Conservation (phyloP, 176 grass and related monocot genomes). For the Carex parvula region DNA sequence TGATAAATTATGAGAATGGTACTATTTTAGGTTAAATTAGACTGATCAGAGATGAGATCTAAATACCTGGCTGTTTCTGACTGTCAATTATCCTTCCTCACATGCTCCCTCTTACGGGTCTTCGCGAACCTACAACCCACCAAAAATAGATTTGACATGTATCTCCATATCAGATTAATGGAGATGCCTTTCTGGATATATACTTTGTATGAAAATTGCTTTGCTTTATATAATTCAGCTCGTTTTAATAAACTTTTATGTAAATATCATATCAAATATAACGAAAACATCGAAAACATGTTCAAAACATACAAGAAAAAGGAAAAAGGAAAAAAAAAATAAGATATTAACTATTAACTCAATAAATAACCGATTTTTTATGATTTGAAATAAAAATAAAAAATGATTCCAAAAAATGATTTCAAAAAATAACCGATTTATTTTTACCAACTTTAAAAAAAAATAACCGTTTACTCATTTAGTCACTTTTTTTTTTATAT, state of each 20-base stretch:
- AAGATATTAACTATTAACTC: too few relatives aligned
- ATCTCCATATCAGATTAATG: neutral
- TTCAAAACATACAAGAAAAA: neutral
- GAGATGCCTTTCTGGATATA: neutral
- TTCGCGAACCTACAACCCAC: neutral
- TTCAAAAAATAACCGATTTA: too few relatives aligned
- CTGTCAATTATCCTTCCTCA: constrained; percentile 26
- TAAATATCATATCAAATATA: neutral
- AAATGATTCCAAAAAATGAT: too few relatives aligned
- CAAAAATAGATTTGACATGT: neutral
- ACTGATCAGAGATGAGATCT: constrained; percentile 21
- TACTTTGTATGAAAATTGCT: neutral
- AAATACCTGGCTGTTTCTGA: constrained; percentile 18
- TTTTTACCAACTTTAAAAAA: too few relatives aligned
- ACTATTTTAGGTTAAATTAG: neutral
- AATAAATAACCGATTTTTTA: too few relatives aligned
- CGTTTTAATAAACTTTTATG: neutral
- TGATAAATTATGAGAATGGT: neutral
- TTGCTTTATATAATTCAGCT: too few relatives aligned
- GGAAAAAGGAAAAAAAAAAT: too few relatives aligned
- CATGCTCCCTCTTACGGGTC: constrained; percentile 12
- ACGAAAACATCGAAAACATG: neutral
- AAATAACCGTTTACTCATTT: too few relatives aligned
- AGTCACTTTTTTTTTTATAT: too few relatives aligned
- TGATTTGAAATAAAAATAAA: too few relatives aligned